A percentile compares a stretch with the other conserved stretches of the same genome.
These are phyloP conservation scores for Fusarium duplospermum DNA, from an alignment of 2,329 filamentous ascomycete genomes.

Conservation along the genomic window DNA sequence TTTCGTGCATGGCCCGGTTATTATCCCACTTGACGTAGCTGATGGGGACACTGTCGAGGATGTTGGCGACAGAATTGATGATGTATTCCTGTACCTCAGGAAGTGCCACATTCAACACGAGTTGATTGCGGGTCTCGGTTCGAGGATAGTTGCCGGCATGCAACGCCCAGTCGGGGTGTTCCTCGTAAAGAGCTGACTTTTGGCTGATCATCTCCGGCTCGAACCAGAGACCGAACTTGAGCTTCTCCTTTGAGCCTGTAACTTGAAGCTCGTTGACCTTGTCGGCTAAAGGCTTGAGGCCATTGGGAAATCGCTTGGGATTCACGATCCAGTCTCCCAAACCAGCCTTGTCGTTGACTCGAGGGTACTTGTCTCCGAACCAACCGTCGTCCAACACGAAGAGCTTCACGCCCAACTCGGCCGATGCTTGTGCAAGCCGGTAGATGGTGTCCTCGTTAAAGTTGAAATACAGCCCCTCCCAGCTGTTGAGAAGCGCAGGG, in stretches of 20 bases:
- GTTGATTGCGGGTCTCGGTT: constrained; percentile 66
- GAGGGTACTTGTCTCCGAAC: constrained; percentile 71
- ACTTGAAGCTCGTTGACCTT: constrained; percentile 62
- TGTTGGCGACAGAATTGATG: constrained; percentile 64
- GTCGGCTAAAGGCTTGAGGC: constrained; percentile 62
- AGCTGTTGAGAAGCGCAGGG: constrained; percentile 72
- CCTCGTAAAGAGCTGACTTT: constrained; percentile 68
- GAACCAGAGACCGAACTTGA: constrained; percentile 74
- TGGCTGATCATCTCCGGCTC: constrained; percentile 77
- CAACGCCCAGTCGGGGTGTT: constrained; percentile 74
- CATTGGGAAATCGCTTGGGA: constrained; percentile 67
- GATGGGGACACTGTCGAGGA: constrained; percentile 66
- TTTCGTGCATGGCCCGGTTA: constrained; percentile 73
- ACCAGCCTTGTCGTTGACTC: constrained; percentile 66
- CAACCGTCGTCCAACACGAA: constrained; percentile 76
- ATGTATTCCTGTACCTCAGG: constrained; percentile 73
- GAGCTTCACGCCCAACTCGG: constrained; percentile 69
- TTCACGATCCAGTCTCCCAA: constrained; percentile 74
- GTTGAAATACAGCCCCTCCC: constrained; percentile 72
- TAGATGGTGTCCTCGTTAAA: constrained; percentile 68
- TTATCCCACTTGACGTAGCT: constrained; percentile 77
- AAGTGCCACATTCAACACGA: constrained; percentile 71
- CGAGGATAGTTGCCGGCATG: constrained; percentile 67
- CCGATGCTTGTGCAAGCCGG: constrained; percentile 65
- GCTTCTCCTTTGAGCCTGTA: constrained; percentile 56